These are phyloP conservation scores for Phytophthora fragariaefolia DNA, from an alignment of 352 stramenopile genomes.

Conservation along the genomic window DNA sequence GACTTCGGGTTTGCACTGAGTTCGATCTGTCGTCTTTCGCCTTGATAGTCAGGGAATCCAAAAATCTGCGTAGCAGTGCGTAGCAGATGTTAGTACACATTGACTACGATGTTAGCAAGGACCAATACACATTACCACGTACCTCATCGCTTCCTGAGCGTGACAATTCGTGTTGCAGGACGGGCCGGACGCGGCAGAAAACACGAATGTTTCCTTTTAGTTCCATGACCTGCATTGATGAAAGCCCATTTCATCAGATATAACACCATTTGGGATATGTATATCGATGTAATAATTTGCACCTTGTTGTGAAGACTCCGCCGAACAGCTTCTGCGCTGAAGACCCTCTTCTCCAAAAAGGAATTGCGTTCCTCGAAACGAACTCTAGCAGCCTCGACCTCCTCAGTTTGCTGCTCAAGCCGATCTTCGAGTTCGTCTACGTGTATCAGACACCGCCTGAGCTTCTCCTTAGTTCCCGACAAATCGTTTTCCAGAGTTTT, in stretches of 20 bases:
- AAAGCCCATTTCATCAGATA: constrained; percentile 8
- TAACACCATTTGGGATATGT: not conserved
- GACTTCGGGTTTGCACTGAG: constrained; percentile 66
- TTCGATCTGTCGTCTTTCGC: constrained; percentile 76
- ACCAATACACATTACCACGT: not conserved
- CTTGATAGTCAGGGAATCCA: constrained; percentile 71
- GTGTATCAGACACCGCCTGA: constrained; percentile 39
- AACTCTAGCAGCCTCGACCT: constrained; percentile 32
- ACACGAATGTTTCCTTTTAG: constrained; percentile 97
- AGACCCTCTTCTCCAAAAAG: constrained; percentile 57
- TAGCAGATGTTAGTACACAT: not conserved
- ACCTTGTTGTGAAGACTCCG: constrained; percentile 89
- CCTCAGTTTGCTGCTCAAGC: constrained; percentile 36
- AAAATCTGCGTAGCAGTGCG: constrained; percentile 56
- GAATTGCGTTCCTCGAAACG: constrained; percentile 43
- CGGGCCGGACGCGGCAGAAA: constrained; percentile 94
- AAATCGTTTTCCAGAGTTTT: constrained; percentile 45
- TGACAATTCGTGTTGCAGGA: constrained; percentile 72
- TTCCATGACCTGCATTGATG: constrained; percentile 88
- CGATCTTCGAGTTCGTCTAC: constrained; percentile 47
- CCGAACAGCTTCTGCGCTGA: constrained; percentile 73
- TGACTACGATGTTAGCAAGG: no score
- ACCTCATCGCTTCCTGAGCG: constrained; percentile 57
- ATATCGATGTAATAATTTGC: not conserved
- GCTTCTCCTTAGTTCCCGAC: constrained; percentile 37